Evolutionary conservation across 805 yeast genomes (phyloP).

Genomic region (Candida arabinofermentans): DNA sequence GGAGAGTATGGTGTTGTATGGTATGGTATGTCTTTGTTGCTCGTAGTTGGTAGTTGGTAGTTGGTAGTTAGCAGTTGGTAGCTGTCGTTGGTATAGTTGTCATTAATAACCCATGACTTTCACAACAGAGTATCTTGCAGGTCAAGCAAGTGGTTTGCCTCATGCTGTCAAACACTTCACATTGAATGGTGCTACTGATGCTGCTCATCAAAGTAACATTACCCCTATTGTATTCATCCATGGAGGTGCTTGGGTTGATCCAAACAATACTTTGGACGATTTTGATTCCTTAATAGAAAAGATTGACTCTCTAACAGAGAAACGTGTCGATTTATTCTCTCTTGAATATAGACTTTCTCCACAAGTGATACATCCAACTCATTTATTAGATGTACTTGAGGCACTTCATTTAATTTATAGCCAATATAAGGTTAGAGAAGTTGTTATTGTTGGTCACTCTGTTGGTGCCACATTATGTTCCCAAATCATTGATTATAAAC

Average conservation of each 20-base stretch:
- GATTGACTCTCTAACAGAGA: slow-evolving; percentile 10
- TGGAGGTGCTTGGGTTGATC: slow-evolving; percentile 90
- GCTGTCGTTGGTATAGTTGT: too few species aligned
- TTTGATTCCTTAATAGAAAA: slow-evolving; percentile 34
- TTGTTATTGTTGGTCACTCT: slow-evolving; percentile 64
- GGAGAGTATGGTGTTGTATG: too few species aligned
- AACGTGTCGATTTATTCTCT: slow-evolving; percentile 32
- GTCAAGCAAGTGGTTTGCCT: not conserved
- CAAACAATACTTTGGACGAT: slow-evolving; percentile 55
- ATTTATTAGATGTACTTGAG: slow-evolving; percentile 48
- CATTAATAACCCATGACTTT: too few species aligned
- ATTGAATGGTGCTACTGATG: not conserved
- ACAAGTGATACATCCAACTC: slow-evolving; percentile 55
- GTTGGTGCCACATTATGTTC: slow-evolving; percentile 70
- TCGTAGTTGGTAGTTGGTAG: too few species aligned
- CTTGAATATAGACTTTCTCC: slow-evolving; percentile 70
- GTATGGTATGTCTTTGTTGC: too few species aligned
- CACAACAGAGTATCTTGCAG: not conserved
- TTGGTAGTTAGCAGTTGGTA: too few species aligned
- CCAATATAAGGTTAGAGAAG: slow-evolving; percentile 14
- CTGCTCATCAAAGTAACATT: not conserved
- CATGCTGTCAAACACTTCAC: not conserved
- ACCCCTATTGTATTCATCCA: slow-evolving; percentile 54
- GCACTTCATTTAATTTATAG: slow-evolving; percentile 35
- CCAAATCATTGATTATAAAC: slow-evolving; percentile 40